A percentile compares a stretch with the other conserved stretches of the same genome.
phyloP scores from a whole-genome alignment of 176 grass and related monocot species.

The Oryza coarctata region DNA sequence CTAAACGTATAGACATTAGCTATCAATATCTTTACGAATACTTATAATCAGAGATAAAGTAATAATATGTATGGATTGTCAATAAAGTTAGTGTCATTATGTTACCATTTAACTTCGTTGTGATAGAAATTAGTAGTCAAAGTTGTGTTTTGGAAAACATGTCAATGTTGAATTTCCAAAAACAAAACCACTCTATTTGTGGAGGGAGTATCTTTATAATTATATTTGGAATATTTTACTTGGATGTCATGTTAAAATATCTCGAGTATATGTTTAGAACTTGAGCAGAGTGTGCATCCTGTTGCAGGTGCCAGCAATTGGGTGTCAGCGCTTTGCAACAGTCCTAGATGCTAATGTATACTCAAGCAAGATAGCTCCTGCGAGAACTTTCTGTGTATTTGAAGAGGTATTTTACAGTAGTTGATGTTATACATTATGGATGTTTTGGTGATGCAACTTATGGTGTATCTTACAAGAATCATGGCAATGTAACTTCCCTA shows the following conservation, averaged over 20 bases:
- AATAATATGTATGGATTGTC: not conserved
- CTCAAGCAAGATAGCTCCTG: constrained; percentile 62
- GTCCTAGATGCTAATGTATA: constrained; percentile 63
- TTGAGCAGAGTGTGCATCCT: constrained; percentile 25
- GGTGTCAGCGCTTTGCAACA: constrained; percentile 76
- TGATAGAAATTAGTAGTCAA: not conserved
- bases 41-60: not conserved
- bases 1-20: not conserved
- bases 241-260: not conserved
- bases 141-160: not conserved
- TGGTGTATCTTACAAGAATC: not conserved
- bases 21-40: not conserved
- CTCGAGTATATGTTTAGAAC: constrained; percentile 18
- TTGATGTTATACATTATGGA: constrained; percentile 20
- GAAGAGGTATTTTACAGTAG: constrained; percentile 66
- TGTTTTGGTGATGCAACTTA: not conserved
- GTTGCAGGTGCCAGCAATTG: constrained; percentile 66
- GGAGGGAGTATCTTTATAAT: not conserved
- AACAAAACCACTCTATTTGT: not conserved
- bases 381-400: constrained; percentile 93
- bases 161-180: not conserved
- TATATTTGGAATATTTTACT: not conserved
- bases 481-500: not conserved
- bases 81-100: not conserved
- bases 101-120: not conserved